Percentiles rank a stretch among this genome's conserved stretches.
phyloP scores from a whole-genome alignment of 2,329 filamentous ascomycete species.

The Kalaharituber pfeilii region DNA sequence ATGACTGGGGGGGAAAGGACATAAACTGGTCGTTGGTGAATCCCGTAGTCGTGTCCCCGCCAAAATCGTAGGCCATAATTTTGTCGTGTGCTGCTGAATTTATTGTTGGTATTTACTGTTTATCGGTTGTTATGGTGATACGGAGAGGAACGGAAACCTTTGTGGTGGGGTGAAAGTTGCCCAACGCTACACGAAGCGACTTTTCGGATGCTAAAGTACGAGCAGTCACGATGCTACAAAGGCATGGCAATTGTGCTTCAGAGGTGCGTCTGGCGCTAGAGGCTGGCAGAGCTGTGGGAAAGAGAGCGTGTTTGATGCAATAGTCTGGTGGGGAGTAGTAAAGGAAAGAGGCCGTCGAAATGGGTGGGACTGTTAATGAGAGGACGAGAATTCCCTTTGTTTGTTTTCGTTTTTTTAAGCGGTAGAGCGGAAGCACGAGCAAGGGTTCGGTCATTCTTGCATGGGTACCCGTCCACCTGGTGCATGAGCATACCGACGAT shows the following conservation, averaged over 20 bases:
- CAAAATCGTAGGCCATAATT: neutral
- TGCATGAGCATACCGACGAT: no score
- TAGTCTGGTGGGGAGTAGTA: no score
- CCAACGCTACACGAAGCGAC: neutral
- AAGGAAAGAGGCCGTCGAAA: no score
- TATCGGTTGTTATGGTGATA: neutral
- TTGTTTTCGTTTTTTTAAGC: neutral
- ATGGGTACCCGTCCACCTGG: no score
- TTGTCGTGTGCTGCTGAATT: neutral
- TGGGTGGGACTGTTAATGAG: neutral
- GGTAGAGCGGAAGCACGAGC: neutral
- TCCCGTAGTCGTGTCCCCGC: neutral
- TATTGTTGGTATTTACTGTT: neutral
- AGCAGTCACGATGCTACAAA: neutral
- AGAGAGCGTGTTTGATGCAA: neutral
- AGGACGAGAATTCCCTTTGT: neutral
- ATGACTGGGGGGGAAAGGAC: neutral
- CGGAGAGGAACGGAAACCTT: neutral
- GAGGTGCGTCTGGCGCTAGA: neutral
- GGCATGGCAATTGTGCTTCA: neutral
- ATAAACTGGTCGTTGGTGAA: constrained; percentile 1
- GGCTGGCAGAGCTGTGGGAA: neutral
- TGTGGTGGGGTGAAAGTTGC: neutral
- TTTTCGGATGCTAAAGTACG: no score
- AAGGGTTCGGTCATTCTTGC: no score